phyloP scores from a whole-genome alignment of 192 early-diverging fungal species.

The Phlyctochytrium arcticum region DNA sequence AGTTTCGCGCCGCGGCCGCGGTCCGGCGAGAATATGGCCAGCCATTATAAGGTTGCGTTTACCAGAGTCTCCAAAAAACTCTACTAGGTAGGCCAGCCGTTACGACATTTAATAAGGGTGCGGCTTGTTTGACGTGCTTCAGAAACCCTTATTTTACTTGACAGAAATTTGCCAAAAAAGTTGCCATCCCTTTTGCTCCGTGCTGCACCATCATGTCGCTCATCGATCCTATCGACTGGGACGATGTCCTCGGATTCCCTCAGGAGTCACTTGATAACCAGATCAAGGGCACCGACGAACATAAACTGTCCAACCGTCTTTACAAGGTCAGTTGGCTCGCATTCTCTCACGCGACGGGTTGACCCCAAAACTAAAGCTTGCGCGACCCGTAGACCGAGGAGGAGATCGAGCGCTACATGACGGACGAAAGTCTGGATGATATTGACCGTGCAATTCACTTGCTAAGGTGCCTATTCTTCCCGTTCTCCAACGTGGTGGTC shows the following conservation, averaged over 20 bases:
- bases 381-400: constrained; percentile 36
- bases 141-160: no score
- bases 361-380: neutral
- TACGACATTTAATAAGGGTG: no score
- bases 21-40: no score
- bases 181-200: neutral
- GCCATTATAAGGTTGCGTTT: no score
- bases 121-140: no score
- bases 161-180: no score
- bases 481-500: no score
- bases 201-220: neutral
- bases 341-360: neutral
- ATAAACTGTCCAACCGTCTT: constrained; percentile 36
- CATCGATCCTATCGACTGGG: constrained; percentile 35
- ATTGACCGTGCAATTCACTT: constrained; percentile 36
- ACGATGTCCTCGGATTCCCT: constrained; percentile 27
- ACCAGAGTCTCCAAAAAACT: no score
- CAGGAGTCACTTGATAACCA: constrained; percentile 39
- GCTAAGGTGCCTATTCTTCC: constrained; percentile 27
- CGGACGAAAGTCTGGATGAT: constrained; percentile 42
- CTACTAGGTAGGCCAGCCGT: no score
- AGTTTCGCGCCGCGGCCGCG: no score
- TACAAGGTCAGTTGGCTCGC: constrained; percentile 34
- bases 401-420: constrained; percentile 36
- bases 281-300: constrained; percentile 47